Base-by-base conservation (phyloP, 768 basidiomycete genomes). In the Boletus fagicola region DNA sequence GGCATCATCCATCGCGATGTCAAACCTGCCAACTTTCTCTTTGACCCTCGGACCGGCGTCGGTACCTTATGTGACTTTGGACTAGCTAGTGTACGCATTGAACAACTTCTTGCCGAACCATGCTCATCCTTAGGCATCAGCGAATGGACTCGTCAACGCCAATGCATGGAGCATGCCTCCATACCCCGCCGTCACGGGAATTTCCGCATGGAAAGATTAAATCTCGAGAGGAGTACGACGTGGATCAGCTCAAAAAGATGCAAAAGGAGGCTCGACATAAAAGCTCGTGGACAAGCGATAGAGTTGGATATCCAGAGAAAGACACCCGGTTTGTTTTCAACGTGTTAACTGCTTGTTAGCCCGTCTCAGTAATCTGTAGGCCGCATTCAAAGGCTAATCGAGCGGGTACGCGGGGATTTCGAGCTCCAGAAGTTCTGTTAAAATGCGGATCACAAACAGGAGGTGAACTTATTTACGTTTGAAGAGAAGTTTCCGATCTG, bases 11-110 rank as follows among this genome's bases (percentile, higher is more conserved):
- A 98, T 71, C 91, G 96, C 45, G 96, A 98, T 72, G 92, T 98
- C 65, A 98, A 98, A 69, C 95, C 96, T 22, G 96, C 95, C 58
- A 98, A 98, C 72, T 98, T 98, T 71, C 80, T 98, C 36, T 98
- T 88, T 70, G 92, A 98, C 71, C 87, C 92, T 38, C 82, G 80
- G 38, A 88, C 87, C 8, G 88, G 89, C 11, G 77, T 85, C 13
- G 97, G 97, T 24, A 90, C 89, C 0, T 75, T 99, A 9, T 93
- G 92, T 62, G 97, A 98, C 72, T 97, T 98, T 68, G 97, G 97
- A 20, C 80, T 99, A 4, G 97, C 97, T 10, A 93, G 92, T 65
- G 94, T 95, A 72, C 64, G 89, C 75, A 12, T 56, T 39, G 40
- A 22, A 33, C 31, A 35, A 39, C 24, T 5, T 36, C 16, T 53